phyloP scores from a whole-genome alignment of 345 rosid genomes.

The Pistacia atlantica region DNA sequence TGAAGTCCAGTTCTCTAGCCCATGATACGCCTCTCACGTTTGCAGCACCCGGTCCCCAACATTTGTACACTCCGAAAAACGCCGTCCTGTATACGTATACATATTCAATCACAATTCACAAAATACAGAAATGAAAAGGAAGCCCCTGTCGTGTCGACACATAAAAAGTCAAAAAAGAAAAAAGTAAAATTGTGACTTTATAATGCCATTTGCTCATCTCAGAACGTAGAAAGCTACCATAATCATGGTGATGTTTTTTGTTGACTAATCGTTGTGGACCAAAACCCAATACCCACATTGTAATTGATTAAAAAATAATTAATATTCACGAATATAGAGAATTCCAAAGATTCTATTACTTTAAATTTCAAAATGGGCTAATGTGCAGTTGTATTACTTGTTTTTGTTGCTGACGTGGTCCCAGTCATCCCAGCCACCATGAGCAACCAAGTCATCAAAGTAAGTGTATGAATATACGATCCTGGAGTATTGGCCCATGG shows the following conservation, averaged over 20 bases:
- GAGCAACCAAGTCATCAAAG: slow-evolving; percentile 86
- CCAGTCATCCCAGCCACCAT: slow-evolving; percentile 99
- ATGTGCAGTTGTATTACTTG: slow-evolving; percentile 45
- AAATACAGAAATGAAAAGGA: neutral
- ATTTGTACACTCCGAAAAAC: slow-evolving; percentile 87
- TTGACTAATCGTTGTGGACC: neutral
- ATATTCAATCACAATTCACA: neutral
- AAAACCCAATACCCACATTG: no score
- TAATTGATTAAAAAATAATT: no score
- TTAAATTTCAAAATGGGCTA: no score
- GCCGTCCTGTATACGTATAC: slow-evolving; percentile 53
- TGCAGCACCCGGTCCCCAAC: slow-evolving; percentile 87
- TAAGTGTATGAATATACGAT: slow-evolving; percentile 87
- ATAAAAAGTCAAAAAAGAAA: no score
- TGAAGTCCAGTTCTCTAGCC: slow-evolving; percentile 84
- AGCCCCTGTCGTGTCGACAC: no score
- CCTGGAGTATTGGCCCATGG: slow-evolving; percentile 96
- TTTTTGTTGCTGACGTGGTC: slow-evolving; percentile 85
- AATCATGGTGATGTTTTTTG: no score
- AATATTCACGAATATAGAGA: no score
- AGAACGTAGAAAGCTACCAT: no score
- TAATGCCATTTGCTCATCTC: no score
- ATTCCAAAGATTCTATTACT: no score
- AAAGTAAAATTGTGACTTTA: no score
- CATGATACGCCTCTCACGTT: slow-evolving; percentile 78